A percentile compares a stretch with the other conserved stretches of the same genome.
phyloP scores from a whole-genome alignment of 129 eudicot species.

The Oenanthe sinensis region DNA sequence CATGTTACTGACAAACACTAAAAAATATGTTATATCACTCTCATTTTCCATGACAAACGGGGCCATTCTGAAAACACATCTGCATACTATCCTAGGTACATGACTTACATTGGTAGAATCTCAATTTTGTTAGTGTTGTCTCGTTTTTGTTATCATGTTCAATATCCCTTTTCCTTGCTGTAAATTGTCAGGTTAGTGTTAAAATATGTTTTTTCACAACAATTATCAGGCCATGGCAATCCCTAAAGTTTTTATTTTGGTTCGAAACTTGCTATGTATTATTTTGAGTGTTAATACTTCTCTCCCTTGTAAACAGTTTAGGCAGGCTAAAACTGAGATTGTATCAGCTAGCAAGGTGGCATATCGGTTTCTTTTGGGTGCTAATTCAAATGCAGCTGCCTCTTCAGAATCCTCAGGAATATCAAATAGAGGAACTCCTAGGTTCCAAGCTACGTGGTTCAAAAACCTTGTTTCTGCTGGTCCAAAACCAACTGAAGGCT shows the following conservation, averaged over 20 bases:
- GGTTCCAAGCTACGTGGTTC: constrained; percentile 70
- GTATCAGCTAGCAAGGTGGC: constrained; percentile 94
- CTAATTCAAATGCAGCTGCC: constrained; percentile 35
- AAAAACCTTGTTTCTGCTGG: constrained; percentile 67
- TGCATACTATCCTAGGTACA: neutral
- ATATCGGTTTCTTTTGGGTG: constrained; percentile 72
- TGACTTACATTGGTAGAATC: neutral
- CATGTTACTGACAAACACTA: neutral
- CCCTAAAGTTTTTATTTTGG: neutral
- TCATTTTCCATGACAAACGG: neutral
- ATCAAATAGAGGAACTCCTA: constrained; percentile 44
- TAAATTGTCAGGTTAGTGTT: neutral
- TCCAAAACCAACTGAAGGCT: constrained; percentile 64
- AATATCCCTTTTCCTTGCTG: neutral
- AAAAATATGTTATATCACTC: neutral
- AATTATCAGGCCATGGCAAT: neutral
- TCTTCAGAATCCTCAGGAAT: constrained; percentile 43
- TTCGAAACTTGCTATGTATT: neutral
- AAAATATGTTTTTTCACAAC: neutral
- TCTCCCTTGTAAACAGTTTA: constrained; percentile 38
- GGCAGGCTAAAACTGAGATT: constrained; percentile 95
- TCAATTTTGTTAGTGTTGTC: neutral
- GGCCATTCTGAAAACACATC: neutral
- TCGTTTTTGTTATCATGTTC: neutral
- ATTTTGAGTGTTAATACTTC: neutral